Evolutionary conservation across 139 green algal genomes (phyloP).

Genomic region (Chara braunii): DNA sequence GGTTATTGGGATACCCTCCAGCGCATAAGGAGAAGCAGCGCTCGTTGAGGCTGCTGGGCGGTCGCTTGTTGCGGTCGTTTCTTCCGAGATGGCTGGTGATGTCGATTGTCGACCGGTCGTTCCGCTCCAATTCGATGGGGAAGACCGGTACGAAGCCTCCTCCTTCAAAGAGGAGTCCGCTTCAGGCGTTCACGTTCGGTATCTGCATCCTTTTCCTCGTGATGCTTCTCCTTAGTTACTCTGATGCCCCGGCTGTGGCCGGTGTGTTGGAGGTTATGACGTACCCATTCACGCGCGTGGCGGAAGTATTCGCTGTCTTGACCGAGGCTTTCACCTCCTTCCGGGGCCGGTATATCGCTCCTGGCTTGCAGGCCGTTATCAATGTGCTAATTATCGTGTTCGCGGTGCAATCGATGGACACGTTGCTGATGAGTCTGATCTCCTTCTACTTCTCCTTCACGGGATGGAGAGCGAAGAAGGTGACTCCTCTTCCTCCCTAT

Average conservation of each 20-base stretch:
- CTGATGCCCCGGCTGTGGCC: neutral
- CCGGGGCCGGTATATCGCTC: slow-evolving; percentile 1
- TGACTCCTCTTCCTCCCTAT: neutral
- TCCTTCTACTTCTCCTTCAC: neutral
- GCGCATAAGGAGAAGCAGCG: too few species aligned
- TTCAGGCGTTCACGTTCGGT: neutral
- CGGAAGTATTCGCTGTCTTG: too few species aligned
- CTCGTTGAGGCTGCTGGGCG: neutral
- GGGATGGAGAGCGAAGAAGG: neutral
- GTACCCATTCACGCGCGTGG: too few species aligned
- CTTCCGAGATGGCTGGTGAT: neutral
- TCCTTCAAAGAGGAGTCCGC: neutral
- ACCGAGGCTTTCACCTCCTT: too few species aligned
- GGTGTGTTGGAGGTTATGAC: slow-evolving; percentile 8
- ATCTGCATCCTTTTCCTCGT: neutral
- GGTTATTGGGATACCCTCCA: too few species aligned
- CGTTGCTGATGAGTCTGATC: neutral
- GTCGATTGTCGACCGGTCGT: neutral
- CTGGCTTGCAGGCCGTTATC: slow-evolving; percentile 2
- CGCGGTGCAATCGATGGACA: neutral
- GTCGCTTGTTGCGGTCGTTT: neutral
- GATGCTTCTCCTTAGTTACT: neutral
- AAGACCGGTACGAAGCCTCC: neutral
- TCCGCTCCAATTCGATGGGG: too few species aligned
- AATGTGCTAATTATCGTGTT: neutral